phyloP scores from a whole-genome alignment of 805 yeast species.

The Ogataea glucozyma region DNA sequence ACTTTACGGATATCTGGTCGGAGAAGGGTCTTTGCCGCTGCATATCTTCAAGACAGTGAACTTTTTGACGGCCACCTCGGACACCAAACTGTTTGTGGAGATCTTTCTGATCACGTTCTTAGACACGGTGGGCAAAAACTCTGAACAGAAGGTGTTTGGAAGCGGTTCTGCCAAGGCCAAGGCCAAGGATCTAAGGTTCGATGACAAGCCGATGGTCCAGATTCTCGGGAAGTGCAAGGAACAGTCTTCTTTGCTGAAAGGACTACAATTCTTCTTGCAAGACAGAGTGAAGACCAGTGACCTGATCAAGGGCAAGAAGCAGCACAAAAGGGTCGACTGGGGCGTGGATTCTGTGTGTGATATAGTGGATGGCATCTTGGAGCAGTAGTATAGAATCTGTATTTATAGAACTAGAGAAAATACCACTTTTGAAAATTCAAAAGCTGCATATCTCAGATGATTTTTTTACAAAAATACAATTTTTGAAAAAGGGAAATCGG shows the following conservation, averaged over 20 bases:
- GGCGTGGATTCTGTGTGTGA: conserved; percentile 58
- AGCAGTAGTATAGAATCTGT: too few species aligned
- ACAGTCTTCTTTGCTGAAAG: conserved; percentile 59
- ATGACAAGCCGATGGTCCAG: conserved; percentile 35
- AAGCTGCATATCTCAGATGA: background rate
- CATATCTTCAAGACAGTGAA: conserved; percentile 74
- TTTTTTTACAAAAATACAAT: background rate
- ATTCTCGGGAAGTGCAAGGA: conserved; percentile 54
- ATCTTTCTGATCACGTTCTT: conserved; percentile 68
- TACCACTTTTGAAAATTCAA: too few species aligned
- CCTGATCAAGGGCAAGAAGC: conserved; percentile 54
- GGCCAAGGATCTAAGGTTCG: conserved; percentile 35
- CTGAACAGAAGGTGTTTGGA: conserved; percentile 51
- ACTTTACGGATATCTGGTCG: conserved; percentile 74
- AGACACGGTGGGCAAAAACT: conserved; percentile 62
- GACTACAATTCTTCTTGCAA: conserved; percentile 62
- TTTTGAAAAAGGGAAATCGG: conserved; percentile 4
- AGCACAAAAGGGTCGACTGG: conserved; percentile 63
- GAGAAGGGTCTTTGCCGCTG: conserved; percentile 71
- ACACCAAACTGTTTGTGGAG: conserved; percentile 70
- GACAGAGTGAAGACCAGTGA: conserved; percentile 47
- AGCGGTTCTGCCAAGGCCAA: conserved; percentile 39
- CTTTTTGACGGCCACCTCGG: conserved; percentile 62
- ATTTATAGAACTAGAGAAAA: too few species aligned
- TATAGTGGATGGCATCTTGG: conserved; percentile 44